These are phyloP conservation scores for Ogataea chonburiensis DNA, from an alignment of 805 yeast genomes.

Conservation along the genomic window DNA sequence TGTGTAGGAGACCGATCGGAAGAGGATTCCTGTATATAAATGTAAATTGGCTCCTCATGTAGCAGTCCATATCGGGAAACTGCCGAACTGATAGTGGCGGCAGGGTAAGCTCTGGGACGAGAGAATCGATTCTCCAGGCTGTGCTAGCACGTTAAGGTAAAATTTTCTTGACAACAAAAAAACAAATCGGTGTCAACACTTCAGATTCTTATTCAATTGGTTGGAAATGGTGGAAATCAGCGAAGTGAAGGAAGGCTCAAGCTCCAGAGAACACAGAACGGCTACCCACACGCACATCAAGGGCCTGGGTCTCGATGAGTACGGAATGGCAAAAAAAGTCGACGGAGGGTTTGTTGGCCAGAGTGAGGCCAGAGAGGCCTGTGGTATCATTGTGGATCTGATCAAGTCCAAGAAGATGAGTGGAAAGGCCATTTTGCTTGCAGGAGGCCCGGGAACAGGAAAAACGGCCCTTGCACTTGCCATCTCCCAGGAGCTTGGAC, in stretches of 20 bases:
- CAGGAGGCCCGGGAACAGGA: conserved; percentile 99
- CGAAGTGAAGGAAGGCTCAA: conserved; percentile 60
- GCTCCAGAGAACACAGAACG: conserved; percentile 31
- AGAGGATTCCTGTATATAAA: too few species aligned
- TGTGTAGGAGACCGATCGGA: too few species aligned
- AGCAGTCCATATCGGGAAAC: conserved; percentile 1
- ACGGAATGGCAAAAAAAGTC: conserved; percentile 74
- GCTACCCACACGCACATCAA: conserved; percentile 99
- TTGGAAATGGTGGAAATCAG: conserved; percentile 66
- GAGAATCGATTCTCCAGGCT: conserved; percentile 2
- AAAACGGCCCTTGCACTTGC: conserved; percentile 99
- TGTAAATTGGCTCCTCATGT: too few species aligned
- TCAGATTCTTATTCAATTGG: conserved; percentile 5
- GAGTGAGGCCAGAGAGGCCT: conserved; percentile 90
- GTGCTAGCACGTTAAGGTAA: conserved; percentile 4
- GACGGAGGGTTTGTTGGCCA: conserved; percentile 98
- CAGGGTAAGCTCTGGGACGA: conserved; percentile 4
- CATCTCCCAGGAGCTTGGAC: conserved; percentile 65
- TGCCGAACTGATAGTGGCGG: conserved; percentile 1
- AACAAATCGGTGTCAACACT: conserved; percentile 1
- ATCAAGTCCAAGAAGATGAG: conserved; percentile 93
- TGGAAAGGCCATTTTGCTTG: conserved; percentile 91
- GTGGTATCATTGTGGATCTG: conserved; percentile 91
- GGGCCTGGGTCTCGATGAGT: conserved; percentile 94
- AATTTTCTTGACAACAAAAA: conserved; percentile 14